A percentile compares a stretch with the other conserved stretches of the same genome.
phyloP scores from a whole-genome alignment of 1,139 yeast genomes.

The Barnettozyma hawaiiensis region DNA sequence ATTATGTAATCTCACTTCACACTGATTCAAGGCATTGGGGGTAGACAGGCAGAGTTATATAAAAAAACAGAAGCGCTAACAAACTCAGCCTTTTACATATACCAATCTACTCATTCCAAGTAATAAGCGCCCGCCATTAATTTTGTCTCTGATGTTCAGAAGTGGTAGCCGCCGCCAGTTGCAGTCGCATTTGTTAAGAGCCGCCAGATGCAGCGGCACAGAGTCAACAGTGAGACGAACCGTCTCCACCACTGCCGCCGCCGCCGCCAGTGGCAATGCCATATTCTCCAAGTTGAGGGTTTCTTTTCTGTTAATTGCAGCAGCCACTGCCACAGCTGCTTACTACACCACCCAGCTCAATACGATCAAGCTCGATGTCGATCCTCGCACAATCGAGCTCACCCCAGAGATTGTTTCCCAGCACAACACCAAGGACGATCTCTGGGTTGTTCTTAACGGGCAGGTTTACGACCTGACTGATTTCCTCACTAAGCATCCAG shows the following conservation, averaged over 20 bases:
- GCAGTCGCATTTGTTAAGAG: background rate
- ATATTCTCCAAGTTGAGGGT: too few species aligned
- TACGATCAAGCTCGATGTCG: conserved; percentile 4
- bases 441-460: conserved; percentile 87
- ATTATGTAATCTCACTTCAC: too few species aligned
- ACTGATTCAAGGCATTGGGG: too few species aligned
- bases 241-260: background rate
- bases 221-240: background rate
- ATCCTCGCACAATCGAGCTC: conserved; percentile 9
- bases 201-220: background rate
- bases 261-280: too few species aligned
- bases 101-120: too few species aligned
- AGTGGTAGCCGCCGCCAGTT: background rate
- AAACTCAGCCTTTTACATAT: too few species aligned
- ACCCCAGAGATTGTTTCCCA: conserved; percentile 41
- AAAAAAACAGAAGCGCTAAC: too few species aligned
- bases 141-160: background rate
- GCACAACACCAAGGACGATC: conserved; percentile 64
- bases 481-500: conserved; percentile 80
- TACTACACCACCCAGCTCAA: background rate
- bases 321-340: background rate
- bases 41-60: too few species aligned
- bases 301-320: too few species aligned
- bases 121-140: too few species aligned
- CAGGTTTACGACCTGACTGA: conserved; percentile 79